Evolutionary conservation across 441 rosid genomes (phyloP).

Genomic region (Sinapis alba): DNA sequence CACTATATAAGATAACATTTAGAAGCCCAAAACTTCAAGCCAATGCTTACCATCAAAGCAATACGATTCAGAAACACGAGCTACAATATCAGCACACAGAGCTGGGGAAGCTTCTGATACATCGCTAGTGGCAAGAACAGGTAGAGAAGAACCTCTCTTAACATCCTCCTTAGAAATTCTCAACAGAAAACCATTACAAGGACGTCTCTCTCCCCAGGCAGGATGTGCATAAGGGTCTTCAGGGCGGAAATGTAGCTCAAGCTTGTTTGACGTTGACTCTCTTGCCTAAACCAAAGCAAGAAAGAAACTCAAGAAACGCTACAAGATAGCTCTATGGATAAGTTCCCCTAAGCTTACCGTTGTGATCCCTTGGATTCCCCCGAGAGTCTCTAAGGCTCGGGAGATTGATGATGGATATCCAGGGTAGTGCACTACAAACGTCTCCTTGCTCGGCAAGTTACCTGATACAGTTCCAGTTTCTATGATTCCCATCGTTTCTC

Average conservation of each 20-base stretch:
- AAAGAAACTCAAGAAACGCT: not conserved
- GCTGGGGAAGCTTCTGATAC: constrained; percentile 30
- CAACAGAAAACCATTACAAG: constrained; percentile 57
- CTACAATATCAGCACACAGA: constrained; percentile 74
- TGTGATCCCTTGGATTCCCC: constrained; percentile 68
- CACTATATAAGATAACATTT: not conserved
- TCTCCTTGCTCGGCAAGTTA: constrained; percentile 53
- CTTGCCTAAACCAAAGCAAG: constrained; percentile 52
- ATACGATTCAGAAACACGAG: constrained; percentile 71
- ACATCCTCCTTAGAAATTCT: constrained; percentile 57
- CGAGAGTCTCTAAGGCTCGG: constrained; percentile 75
- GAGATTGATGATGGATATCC: constrained; percentile 75
- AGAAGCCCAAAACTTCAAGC: constrained; percentile 10
- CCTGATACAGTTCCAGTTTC: constrained; percentile 67
- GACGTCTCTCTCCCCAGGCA: constrained; percentile 66
- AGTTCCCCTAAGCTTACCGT: constrained; percentile 39
- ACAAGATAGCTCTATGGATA: not conserved
- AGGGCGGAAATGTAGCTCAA: constrained; percentile 88
- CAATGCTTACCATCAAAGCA: constrained; percentile 82
- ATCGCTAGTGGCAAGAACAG: constrained; percentile 26
- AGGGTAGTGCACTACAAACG: constrained; percentile 71
- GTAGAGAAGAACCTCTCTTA: constrained; percentile 29
- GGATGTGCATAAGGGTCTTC: constrained; percentile 93
- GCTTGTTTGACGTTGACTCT: constrained; percentile 53
- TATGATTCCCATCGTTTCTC: constrained; percentile 57